Base-by-base conservation (phyloP, 805 yeast species). In the Ogataea haglerorum region DNA sequence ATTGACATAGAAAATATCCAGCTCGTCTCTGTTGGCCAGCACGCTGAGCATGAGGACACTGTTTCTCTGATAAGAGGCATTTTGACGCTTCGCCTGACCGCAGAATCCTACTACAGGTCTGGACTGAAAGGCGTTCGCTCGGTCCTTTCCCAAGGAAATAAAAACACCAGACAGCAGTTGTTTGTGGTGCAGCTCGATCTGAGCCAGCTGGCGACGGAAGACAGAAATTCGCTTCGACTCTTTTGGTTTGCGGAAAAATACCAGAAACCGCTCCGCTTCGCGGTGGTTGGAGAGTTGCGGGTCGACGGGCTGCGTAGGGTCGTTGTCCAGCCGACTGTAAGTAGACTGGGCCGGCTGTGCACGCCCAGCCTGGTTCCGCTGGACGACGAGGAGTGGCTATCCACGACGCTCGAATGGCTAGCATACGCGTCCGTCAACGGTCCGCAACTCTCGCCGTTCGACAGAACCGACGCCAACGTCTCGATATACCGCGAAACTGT, bases 71-170 rank as follows among this genome's bases (percentile, higher is more conserved):
- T 46, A 4, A 33, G 50, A 13, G 64, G 65, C 6, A 23, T 30
- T 1, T 36, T 68, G 23, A 48, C 53, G 14, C 26, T 69, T 18
- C 59, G 61, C 7, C 40, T 68, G 10, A 54, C 65, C 8, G 39
- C 53, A 8, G 62, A 55, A 8, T 45, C 57, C 1, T 68, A 65
- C 45, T 43, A 49, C 23, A 45, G 47, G 26, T 54, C 67, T 1
- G 73, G 73, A 0, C 46, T 69, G 5, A 40, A 42, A 8, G 70
- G 69, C 2, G 49, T 41, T 12, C 40, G 42, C 30, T 51, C 68
- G 2, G 47, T 40, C 2, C 44, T 53, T 9, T 57, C 63, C 1
- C 37, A 39, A 12, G 63, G 61, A 2, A 54, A 57, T 33, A 51
- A 40, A 31, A 51, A 45, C 13, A 35, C 48, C 6, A 41, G 38